phyloP scores from a whole-genome alignment of 306 rosid species.

The Carpinus viminea region DNA sequence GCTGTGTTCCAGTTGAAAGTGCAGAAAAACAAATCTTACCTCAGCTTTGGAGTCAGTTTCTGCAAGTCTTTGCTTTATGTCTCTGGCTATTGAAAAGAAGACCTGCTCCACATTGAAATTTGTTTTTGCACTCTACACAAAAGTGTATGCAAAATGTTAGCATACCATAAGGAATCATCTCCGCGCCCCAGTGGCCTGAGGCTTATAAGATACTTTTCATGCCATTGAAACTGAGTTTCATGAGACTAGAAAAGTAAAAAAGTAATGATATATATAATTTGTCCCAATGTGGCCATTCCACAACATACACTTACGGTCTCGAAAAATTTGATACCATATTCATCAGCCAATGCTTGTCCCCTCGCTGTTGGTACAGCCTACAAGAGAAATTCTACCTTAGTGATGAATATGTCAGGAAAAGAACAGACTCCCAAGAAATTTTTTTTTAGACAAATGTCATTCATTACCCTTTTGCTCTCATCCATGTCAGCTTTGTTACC shows the following conservation, averaged over 20 bases:
- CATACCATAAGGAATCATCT: too few relatives aligned
- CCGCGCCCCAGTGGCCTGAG: too few relatives aligned
- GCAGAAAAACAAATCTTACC: constrained; percentile 39
- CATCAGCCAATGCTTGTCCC: constrained; percentile 96
- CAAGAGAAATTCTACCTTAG: too few relatives aligned
- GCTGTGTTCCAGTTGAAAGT: too few relatives aligned
- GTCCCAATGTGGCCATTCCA: too few relatives aligned
- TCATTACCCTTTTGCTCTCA: constrained; percentile 82
- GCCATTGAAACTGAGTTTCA: too few relatives aligned
- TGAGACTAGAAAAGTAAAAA: too few relatives aligned
- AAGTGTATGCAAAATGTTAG: too few relatives aligned
- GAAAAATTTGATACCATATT: constrained; percentile 90
- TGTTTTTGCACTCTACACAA: constrained; percentile 83
- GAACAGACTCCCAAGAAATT: constrained; percentile 24
- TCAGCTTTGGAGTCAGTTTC: constrained; percentile 84
- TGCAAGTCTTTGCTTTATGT: constrained; percentile 92
- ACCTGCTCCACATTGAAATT: constrained; percentile 93
- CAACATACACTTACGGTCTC: constrained; percentile 42
- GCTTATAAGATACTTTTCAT: too few relatives aligned
- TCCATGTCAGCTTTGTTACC: constrained; percentile 99
- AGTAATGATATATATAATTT: too few relatives aligned
- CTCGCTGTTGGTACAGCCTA: constrained; percentile 90
- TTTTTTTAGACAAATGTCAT: too few relatives aligned
- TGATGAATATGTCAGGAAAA: constrained; percentile 13
- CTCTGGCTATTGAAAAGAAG: constrained; percentile 95